A percentile compares a stretch with the other conserved stretches of the same genome.
Evolutionary conservation across 176 grass and related monocot genomes (phyloP).

Genomic region (Eleusine coracana): DNA sequence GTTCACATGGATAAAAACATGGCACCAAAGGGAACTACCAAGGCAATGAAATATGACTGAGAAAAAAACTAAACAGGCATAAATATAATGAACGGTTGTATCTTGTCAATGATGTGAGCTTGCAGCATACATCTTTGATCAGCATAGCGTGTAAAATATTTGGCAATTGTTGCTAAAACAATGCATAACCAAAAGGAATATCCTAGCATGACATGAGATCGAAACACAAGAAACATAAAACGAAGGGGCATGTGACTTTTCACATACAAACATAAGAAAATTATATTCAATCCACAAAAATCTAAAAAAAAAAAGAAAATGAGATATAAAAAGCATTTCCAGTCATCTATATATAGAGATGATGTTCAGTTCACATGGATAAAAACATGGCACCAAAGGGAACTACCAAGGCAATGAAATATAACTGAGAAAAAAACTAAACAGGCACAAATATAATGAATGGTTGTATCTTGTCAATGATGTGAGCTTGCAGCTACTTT

Average conservation of each 20-base stretch:
- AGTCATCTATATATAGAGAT: background rate
- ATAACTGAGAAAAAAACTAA: constrained; percentile 11
- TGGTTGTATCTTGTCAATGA: background rate
- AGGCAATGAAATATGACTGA: constrained; percentile 2
- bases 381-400: constrained; percentile 22
- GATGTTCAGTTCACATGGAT: constrained; percentile 11
- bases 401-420: constrained; percentile 5
- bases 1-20: constrained; percentile 24
- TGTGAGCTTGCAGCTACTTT: background rate
- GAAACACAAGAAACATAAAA: constrained; percentile 20
- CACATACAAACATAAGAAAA: background rate
- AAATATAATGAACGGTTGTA: constrained; percentile 2
- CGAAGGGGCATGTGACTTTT: background rate
- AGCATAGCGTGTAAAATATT: constrained; percentile 12
- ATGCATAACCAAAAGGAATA: constrained; percentile 16
- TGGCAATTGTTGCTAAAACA: background rate
- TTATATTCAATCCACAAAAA: constrained; percentile 14
- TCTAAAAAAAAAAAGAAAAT: constrained; percentile 6
- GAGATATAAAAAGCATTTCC: constrained; percentile 5
- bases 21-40: constrained; percentile 12
- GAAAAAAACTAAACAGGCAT: constrained; percentile 14
- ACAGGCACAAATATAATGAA: constrained; percentile 8
- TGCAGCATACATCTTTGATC: constrained; percentile 11
- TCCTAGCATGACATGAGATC: background rate
- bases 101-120: background rate